phyloP scores from a whole-genome alignment of 345 rosid genomes.

The Salix udensis region DNA sequence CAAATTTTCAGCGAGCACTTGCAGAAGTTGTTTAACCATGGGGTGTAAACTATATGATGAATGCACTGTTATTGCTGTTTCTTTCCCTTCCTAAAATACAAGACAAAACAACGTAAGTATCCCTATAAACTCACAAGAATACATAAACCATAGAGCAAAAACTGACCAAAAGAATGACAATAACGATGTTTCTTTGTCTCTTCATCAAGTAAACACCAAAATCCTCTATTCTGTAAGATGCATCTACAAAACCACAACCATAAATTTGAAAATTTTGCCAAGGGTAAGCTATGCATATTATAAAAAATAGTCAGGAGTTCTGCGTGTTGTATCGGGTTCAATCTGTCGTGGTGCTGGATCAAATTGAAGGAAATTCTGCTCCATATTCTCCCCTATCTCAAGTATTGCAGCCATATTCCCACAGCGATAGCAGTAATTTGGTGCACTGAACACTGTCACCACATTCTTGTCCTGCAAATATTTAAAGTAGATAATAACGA shows the following conservation, averaged over 20 bases:
- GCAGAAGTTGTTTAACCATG: not conserved
- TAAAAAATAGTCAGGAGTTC: conserved; percentile 97
- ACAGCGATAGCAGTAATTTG: conserved; percentile 76
- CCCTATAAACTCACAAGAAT: conserved; percentile 33
- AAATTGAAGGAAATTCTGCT: conserved; percentile 90
- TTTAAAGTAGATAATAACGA: not conserved
- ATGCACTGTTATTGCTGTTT: conserved; percentile 29
- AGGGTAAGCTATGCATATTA: conserved; percentile 34
- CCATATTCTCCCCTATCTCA: conserved; percentile 93
- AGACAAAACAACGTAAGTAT: conserved; percentile 17
- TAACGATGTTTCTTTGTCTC: conserved; percentile 21
- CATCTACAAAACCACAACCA: conserved; percentile 44
- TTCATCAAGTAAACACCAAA: conserved; percentile 24
- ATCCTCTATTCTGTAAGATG: conserved; percentile 26
- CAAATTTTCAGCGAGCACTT: not conserved
- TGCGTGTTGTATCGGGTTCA: conserved; percentile 88
- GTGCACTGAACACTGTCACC: conserved; percentile 81
- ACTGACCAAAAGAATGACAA: conserved; percentile 33
- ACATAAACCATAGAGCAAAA: conserved; percentile 13
- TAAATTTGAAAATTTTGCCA: conserved; percentile 15
- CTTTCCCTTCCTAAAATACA: conserved; percentile 30
- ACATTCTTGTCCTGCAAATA: conserved; percentile 60
- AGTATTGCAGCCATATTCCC: conserved; percentile 92
- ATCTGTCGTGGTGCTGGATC: conserved; percentile 94
- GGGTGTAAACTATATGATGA: conserved; percentile 8